Base-by-base conservation (phyloP, 768 basidiomycete species). In the Cystoderma amianthinum region DNA sequence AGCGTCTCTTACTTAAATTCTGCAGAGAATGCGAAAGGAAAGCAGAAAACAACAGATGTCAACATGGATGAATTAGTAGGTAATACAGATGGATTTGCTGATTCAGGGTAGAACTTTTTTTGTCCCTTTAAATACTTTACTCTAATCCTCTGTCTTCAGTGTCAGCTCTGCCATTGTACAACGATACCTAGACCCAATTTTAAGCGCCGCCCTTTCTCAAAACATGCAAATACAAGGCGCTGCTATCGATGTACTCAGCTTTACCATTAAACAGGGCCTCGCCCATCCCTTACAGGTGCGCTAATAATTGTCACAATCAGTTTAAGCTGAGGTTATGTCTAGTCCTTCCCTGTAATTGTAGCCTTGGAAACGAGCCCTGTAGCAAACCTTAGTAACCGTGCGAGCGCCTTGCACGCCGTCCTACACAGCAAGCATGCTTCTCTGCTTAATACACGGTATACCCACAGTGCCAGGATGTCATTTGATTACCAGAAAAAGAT, bases 51-150 rank as follows among this genome's bases (percentile, higher is more conserved):
- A 17, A 49, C 61, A 5, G 68, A 77, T 17, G 80, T 97, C 39
- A 80, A 94, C 52, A 93, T 99, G 82, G 85, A 85, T 0, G 91
- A 96, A 52, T 69, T 99, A 6, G 86, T 98, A 3, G 96, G 96
- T 1, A 94, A 95, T 52, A 92, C 92, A 0, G 86, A 92, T 52
- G 91, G 85, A 1, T 95, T 98, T 57, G 92, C 95, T 0, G 96
- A 98, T 51, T 97, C 95, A 4, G 94, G 94, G 96, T 97, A 62
- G 52, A n/a, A n/a, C n/a, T n/a, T n/a, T n/a, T n/a, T 78, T 46
- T 21, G 9, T n/a, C 25, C 23, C 6, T 5, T 19, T 32, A n/a
- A 2, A 13, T 18, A 36, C 5, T 22, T 4, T 13, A 12, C 7
- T 16, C 11, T 12, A 12, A 16, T 44, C 10, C 48, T 32, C 36